Percentiles rank a stretch among this genome's conserved stretches.
Evolutionary conservation across 768 basidiomycete species (phyloP).

Genomic region (Cubamyces lactineus): DNA sequence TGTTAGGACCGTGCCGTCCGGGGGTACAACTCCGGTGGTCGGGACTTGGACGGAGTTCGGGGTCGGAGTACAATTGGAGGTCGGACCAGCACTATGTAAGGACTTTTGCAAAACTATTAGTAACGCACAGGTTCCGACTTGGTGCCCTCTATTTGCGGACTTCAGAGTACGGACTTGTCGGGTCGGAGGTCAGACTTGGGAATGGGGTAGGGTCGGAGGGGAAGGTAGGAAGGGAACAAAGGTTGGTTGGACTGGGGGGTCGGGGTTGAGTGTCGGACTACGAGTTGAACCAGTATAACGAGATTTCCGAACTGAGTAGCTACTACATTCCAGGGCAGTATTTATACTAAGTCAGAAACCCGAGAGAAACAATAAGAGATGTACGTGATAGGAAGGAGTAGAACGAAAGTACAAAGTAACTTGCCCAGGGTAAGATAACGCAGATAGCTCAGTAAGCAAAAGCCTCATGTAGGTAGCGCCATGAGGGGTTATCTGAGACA

Average conservation of each 20-base stretch:
- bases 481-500: too few relatives aligned
- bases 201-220: too few relatives aligned
- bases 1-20: neutral
- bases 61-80: neutral
- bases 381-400: too few relatives aligned
- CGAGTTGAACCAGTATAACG: neutral
- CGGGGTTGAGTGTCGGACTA: neutral
- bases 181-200: neutral
- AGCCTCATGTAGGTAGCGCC: too few relatives aligned
- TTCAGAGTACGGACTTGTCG: too few relatives aligned
- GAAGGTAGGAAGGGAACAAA: neutral
- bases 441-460: too few relatives aligned
- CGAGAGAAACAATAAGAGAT: too few relatives aligned
- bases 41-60: neutral
- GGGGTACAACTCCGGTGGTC: neutral
- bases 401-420: too few relatives aligned
- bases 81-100: neutral
- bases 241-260: neutral
- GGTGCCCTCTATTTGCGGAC: neutral
- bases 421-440: too few relatives aligned
- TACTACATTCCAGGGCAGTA: too few relatives aligned
- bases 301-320: neutral
- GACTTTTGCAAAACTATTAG: neutral
- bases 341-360: too few relatives aligned
- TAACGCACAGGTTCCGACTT: neutral